A percentile compares a stretch with the other conserved stretches of the same genome.
Evolutionary conservation across 2,329 filamentous ascomycete genomes (phyloP).

Genomic region (Huntiella abstrusa): DNA sequence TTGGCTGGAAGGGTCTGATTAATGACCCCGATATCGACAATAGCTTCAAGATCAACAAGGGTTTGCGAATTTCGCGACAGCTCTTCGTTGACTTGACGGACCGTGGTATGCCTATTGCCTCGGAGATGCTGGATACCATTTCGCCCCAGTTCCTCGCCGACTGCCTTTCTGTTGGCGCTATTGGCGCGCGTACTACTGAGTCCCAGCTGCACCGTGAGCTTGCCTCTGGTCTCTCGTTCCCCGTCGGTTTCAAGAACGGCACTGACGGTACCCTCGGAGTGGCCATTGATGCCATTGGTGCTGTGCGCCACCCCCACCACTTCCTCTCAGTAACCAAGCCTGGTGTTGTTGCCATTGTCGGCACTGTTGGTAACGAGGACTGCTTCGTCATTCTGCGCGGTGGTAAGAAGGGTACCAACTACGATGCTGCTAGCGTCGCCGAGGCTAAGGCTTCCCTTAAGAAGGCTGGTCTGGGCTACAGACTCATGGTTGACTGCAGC

Average conservation of each 20-base stretch:
- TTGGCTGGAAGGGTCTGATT: slow-evolving; percentile 97
- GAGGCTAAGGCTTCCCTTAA: slow-evolving; percentile 63
- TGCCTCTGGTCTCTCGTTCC: slow-evolving; percentile 85
- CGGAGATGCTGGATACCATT: slow-evolving; percentile 96
- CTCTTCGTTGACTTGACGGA: slow-evolving; percentile 83
- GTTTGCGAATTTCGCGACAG: slow-evolving; percentile 66
- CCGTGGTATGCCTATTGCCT: slow-evolving; percentile 88
- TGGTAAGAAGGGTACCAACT: slow-evolving; percentile 87
- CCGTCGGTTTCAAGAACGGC: slow-evolving; percentile 98
- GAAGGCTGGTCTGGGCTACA: slow-evolving; percentile 52
- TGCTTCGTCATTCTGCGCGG: slow-evolving; percentile 93
- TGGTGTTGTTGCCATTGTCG: slow-evolving; percentile 83
- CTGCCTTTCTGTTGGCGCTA: slow-evolving; percentile 73
- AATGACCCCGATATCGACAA: slow-evolving; percentile 98
- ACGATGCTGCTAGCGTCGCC: slow-evolving; percentile 65
- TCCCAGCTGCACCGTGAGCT: slow-evolving; percentile 89
- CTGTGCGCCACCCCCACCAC: slow-evolving; percentile 80
- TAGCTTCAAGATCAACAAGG: slow-evolving; percentile 98
- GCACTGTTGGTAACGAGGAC: slow-evolving; percentile 86
- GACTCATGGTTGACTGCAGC: slow-evolving; percentile 95
- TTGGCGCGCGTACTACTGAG: slow-evolving; percentile 93
- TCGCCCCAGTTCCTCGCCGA: slow-evolving; percentile 94
- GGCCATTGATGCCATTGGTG: slow-evolving; percentile 87
- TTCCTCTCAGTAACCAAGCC: slow-evolving; percentile 97
- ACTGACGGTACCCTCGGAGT: slow-evolving; percentile 82